Base-by-base conservation (phyloP, 495 filamentous ascomycete species). In the Aspergillus baeticus region DNA sequence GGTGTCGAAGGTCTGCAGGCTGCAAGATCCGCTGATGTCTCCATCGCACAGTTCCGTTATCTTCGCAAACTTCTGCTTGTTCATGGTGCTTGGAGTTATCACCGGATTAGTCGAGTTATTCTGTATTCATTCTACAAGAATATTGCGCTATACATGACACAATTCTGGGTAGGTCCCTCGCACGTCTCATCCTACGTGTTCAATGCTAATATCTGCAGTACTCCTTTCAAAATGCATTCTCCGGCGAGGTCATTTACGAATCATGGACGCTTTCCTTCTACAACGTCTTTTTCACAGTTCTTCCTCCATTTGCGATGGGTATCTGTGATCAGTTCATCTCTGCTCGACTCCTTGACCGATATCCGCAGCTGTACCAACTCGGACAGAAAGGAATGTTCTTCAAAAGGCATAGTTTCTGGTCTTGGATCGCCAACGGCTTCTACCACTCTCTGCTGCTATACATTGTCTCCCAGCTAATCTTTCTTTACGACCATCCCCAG, bases 81-180 rank as follows among this genome's bases (percentile, higher is more conserved):
- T 10, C 95, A 99, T 65, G 95, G 95, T 43, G 85, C 93, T 10
- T 99, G 95, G 95, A 93, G 88, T 65, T 99, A 99, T 65, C 92
- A 97, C 62, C 90, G 95, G 36, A 90, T 99, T 64, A 91, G 87
- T 80, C 96, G 93, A 69, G 89, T 94, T 31, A 98, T 99, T 61
- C 72, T 99, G 39, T 99, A 97, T 72, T 98, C 94, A 1, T 99
- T 96, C 69, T 99, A 99, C 79, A 99, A 99, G 79, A 99, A 99
- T 74, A 96, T 98, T 61, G 87, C 92, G 3, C 77, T 99, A 39
- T 98, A 96, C 74, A 94, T 98, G 86, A 99, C 95, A 63, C 95
- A 99, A 69, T 99, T 99, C 70, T 99, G 95, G 93, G 86, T 89
- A 76, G 74, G 86, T 41, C 10, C 41, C 26, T 26, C 14, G 1